Conservation (phyloP, 2,329 filamentous ascomycete genomes). For the Xylaria sp. region DNA sequence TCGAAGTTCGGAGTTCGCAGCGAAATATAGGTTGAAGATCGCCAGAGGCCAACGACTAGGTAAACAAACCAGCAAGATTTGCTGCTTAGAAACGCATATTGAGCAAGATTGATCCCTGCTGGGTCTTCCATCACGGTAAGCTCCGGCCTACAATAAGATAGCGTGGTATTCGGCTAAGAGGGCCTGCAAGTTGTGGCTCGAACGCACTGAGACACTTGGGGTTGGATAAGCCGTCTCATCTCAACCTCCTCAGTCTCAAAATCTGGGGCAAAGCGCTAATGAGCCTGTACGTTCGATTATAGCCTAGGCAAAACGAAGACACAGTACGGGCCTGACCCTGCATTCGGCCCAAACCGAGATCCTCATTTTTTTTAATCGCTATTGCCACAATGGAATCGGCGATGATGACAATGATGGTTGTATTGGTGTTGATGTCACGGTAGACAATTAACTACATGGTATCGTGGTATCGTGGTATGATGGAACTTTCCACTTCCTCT, state of each 20-base stretch:
- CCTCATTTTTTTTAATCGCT: not conserved
- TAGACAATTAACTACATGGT: not conserved
- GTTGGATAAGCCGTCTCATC: slow-evolving; percentile 50
- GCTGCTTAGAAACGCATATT: not conserved
- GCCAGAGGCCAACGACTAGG: slow-evolving; percentile 2
- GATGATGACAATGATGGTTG: no score
- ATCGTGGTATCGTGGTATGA: not conserved
- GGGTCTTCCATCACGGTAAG: slow-evolving; percentile 10
- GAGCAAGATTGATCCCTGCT: slow-evolving; percentile 23
- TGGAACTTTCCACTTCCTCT: not conserved
- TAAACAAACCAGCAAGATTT: slow-evolving; percentile 8
- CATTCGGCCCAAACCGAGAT: not conserved
- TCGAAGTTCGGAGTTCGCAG: slow-evolving; percentile 4
- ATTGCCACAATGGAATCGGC: not conserved
- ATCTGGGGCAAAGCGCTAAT: slow-evolving; percentile 39
- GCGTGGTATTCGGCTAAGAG: slow-evolving; percentile 24
- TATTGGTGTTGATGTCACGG: not conserved
- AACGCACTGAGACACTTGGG: slow-evolving; percentile 44
- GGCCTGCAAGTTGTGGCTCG: slow-evolving; percentile 43
- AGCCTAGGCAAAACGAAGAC: not conserved
- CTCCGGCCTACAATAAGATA: slow-evolving; percentile 13
- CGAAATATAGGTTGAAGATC: slow-evolving; percentile 21
- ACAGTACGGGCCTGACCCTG: not conserved
- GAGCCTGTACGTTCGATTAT: not conserved
- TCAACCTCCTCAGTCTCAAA: slow-evolving; percentile 45